Evolutionary conservation across 1,139 yeast species (phyloP), one percentile per base, ranked within the genome.

Genomic region (Protomyces arabidopsidicola): DNA sequence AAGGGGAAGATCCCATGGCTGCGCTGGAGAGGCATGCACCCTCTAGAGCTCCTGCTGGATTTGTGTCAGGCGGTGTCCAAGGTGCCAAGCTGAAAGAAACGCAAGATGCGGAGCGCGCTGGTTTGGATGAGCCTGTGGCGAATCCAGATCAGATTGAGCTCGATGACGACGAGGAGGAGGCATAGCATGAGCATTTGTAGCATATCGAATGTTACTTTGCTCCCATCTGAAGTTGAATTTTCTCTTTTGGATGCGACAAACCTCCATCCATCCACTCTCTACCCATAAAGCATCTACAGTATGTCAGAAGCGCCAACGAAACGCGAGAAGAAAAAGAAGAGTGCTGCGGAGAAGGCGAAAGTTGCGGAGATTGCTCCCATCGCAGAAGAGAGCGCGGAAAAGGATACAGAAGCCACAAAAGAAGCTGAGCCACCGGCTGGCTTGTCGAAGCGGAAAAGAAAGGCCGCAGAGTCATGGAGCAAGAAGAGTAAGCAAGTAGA

Each of bases 371-470:
- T 5, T 38, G 48, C 12, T 42, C 12, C 20, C 16, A 20, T 42
- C 3, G 48, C 20, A 18, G 48, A 18, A 18, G 42, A 36, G 16
- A n/a, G 42, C 16, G 14, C 42, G 4, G 42, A 36, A n/a, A 4
- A 12, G 16, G 5, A 12, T 5, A 36, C 9, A 14, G 42, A 36
- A 2, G 57, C 57, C 5, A 34, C 36, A 9, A 36, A 31, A 39
- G 35, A n/a, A 31, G 39, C 53, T 10, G 64, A 20, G 10, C 35
- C 57, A 39, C 55, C 62, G 38, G 77, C 78, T 66, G 84, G 84
- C 73, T 78, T 88, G 50, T 86, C 93, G 10, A 89, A 89, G 79
- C 88, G 88, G 72, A 89, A 89, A 75, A 79, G 81, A 66, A 88
- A 89, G 75, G 93, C 95, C 4, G 81, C 85, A 64, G 85, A 86